These are phyloP conservation scores for Grigorovia jiainica DNA, from an alignment of 805 yeast species.

Conservation along the genomic window DNA sequence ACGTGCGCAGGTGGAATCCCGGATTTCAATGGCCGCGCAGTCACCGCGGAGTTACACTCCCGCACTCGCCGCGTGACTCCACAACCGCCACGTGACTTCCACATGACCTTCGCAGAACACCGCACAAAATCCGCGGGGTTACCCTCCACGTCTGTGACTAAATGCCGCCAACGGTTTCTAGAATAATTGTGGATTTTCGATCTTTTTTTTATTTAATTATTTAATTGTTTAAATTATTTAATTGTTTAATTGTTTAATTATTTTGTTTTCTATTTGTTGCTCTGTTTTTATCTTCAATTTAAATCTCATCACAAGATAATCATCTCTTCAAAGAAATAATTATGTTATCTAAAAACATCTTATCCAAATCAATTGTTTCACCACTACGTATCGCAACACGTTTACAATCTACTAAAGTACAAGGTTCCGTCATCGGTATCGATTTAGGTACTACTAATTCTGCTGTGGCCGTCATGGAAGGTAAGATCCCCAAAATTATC, in stretches of 20 bases:
- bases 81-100: too few species aligned
- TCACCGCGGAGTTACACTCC: too few species aligned
- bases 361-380: constrained; percentile 11
- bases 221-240: neutral
- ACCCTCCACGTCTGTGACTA: too few species aligned
- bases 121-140: neutral
- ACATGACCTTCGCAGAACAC: too few species aligned
- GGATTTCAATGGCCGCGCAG: too few species aligned
- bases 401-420: constrained; percentile 30
- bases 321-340: neutral
- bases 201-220: neutral
- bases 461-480: constrained; percentile 76
- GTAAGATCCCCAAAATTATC: constrained; percentile 56
- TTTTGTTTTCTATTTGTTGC: neutral
- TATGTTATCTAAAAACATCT: constrained; percentile 21
- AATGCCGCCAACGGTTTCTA: neutral
- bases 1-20: too few species aligned
- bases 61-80: too few species aligned
- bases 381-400: constrained; percentile 23
- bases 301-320: too few species aligned
- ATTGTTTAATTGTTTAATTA: neutral
- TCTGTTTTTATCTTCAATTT: too few species aligned
- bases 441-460: constrained; percentile 85
- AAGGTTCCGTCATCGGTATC: constrained; percentile 58
- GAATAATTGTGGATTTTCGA: neutral